Base-by-base conservation (phyloP, 352 stramenopile genomes). In the Globisporangium heterothallicum region DNA sequence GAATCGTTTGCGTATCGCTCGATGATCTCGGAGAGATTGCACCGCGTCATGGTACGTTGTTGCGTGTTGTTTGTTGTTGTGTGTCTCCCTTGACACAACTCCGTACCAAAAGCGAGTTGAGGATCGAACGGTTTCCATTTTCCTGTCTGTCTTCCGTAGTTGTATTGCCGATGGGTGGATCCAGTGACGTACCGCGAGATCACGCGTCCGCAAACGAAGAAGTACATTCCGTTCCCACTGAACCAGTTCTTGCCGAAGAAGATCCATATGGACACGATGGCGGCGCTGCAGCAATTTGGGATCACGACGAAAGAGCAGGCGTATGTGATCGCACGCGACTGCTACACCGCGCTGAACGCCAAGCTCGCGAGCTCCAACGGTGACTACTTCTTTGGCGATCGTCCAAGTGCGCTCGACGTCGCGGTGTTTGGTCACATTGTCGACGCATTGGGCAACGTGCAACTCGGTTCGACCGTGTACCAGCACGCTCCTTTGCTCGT, bases 131-230 rank as follows among this genome's bases (percentile, higher is more conserved):
- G n/a, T n/a, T n/a, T n/a, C n/a, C n/a, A n/a, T n/a, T n/a, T n/a
- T n/a, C n/a, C n/a, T n/a, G n/a, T n/a, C n/a, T n/a, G n/a, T n/a
- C n/a, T n/a, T n/a, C 12, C 32, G 8, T 18, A 84, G 72, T 46
- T 81, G 18, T 94, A 86, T 58, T 92, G 81, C 53, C 81, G 78
- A 32, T 94, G 84, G 84, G 84, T 92, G 43, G 81, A 94, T 52
- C 69, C 79, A 7, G 68, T 86, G 55, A 92, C 79, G 46, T 94
- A 92, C 61, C 78, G 74, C 7, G 84, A 94, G 53, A 74, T 94
- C 48, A 94, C 84, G 57, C 81, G 81, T 0, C 78, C 76, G 49
- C 75, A 88, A 44, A 73, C 91, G 56, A 89, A 89, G 66, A 81
- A 80, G 49, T 68, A 84, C 34, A 78, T 94, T 32, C 81, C 84